Base-by-base conservation (phyloP, 2,329 filamentous ascomycete genomes). In the Domatiomyces catenatus region DNA sequence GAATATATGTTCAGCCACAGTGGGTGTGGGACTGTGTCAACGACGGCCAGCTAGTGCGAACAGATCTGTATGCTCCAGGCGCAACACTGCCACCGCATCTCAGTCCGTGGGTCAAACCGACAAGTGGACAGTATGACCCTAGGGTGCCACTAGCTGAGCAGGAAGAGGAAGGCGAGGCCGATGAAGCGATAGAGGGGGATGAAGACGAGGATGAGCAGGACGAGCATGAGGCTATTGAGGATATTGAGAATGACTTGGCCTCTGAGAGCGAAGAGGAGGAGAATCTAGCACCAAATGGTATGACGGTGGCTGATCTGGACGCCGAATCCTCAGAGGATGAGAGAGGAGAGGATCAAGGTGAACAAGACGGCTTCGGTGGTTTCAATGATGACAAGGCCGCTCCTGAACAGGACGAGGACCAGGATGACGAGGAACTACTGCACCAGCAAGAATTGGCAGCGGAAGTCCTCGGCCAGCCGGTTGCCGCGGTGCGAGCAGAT, bases 1-100 rank as follows among this genome's bases (percentile, higher is more conserved):
- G 92, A 58, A 87, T 81, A 56, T 98, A 98, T 60, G 71, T 98
- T 50, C 92, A 98, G 71, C 92, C 92, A 18, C 92, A 98, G 66
- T 98, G 93, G 90, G 81, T 98, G 3, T 98, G 92, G 92, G 92
- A 98, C 64, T 90, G 86, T 61, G 72, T 94, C 65, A 98, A 98
- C 65, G 86, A 92, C 45, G 86, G 87, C 55, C 87, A 90, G 67
- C 72, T 98, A 50, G 81, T 95, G 65, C 77, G 84, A 57, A 80
- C 89, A 28, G 87, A 95, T 63, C 69, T 89, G 36, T 98, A 98
- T 62, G 86, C 83, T 0, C 92, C 92, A 1, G 92, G 92, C 17
- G 84, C 89, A 17, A 82, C 86, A 58, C 74, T 98, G 28, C 92
- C 92, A 19, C 92, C 92, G 10, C 92, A 98, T 74, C 69, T 98